These are phyloP conservation scores for Penicillium italicum DNA, from an alignment of 2,329 filamentous ascomycete genomes.

Conservation along the genomic window DNA sequence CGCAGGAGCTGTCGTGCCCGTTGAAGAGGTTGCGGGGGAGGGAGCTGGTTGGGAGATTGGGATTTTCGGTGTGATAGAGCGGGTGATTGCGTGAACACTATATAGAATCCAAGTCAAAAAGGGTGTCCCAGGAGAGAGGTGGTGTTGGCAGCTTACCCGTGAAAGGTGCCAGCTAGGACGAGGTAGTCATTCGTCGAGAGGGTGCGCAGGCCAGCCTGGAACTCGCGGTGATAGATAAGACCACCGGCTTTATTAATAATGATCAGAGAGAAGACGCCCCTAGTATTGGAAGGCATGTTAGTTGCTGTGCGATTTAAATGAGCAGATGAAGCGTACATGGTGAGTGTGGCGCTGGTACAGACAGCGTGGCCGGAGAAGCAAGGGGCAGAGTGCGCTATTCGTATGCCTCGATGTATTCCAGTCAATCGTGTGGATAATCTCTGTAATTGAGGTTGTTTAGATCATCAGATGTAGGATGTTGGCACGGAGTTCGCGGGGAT, in stretches of 20 bases:
- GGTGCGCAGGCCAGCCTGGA: constrained; percentile 80
- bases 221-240: constrained; percentile 92
- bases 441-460: neutral
- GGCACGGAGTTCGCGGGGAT: neutral
- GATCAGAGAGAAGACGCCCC: constrained; percentile 92
- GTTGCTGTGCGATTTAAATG: constrained; percentile 1
- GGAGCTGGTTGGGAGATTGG: constrained; percentile 34
- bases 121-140: neutral
- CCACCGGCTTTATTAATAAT: constrained; percentile 99
- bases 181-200: constrained; percentile 95
- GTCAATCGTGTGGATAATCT: neutral
- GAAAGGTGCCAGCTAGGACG: constrained; percentile 93
- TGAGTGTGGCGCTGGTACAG: constrained; percentile 9
- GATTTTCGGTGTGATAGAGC: constrained; percentile 49
- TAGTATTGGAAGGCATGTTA: constrained; percentile 39
- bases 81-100: constrained; percentile 63
- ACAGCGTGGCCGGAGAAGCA: constrained; percentile 9
- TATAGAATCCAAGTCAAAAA: constrained; percentile 21
- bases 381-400: constrained; percentile 9
- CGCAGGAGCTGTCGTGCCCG: constrained; percentile 17
- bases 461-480: neutral
- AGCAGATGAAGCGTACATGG: constrained; percentile 18
- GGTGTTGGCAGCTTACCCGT: constrained; percentile 61
- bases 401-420: constrained; percentile 4
- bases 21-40: constrained; percentile 22